Percentiles rank a stretch among this genome's conserved stretches.
These are phyloP conservation scores for Neopestalotiopsis sp. DNA, from an alignment of 2,329 filamentous ascomycete genomes.

Conservation along the genomic window DNA sequence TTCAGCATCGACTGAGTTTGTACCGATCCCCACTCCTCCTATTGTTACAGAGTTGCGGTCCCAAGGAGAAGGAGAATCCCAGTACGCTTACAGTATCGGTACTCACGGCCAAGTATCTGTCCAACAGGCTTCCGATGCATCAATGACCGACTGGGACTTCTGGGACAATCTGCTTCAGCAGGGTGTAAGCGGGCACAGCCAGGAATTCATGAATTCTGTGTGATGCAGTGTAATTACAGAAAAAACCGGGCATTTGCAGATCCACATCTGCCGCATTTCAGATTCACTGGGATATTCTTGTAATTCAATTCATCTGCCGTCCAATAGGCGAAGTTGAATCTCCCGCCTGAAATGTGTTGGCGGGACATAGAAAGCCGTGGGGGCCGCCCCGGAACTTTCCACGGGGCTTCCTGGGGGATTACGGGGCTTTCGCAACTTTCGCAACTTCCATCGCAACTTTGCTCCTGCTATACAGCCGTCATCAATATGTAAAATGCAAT, in stretches of 20 bases:
- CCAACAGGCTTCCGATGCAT: not conserved
- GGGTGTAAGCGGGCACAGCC: not conserved
- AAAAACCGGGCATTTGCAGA: not conserved
- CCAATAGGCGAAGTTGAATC: too few relatives aligned
- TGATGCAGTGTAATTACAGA: not conserved
- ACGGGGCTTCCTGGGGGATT: not conserved
- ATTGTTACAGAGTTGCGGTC: not conserved
- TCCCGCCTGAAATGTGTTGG: too few relatives aligned
- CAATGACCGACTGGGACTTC: not conserved
- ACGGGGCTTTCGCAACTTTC: not conserved
- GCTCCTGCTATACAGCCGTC: not conserved
- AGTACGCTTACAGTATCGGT: not conserved
- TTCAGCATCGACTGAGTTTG: not conserved
- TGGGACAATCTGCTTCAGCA: not conserved
- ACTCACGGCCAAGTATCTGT: not conserved
- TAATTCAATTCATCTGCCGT: not conserved
- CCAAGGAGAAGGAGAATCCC: not conserved
- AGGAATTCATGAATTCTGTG: not conserved
- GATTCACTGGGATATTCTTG: too few relatives aligned
- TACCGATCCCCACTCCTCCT: not conserved
- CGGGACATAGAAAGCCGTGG: not conserved
- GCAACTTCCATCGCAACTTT: not conserved
- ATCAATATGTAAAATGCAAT: too few relatives aligned
- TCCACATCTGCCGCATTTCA: too few relatives aligned
- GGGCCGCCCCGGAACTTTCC: not conserved